Conservation (phyloP, 1,139 yeast genomes). For the Hyphopichia burtonii region DNA sequence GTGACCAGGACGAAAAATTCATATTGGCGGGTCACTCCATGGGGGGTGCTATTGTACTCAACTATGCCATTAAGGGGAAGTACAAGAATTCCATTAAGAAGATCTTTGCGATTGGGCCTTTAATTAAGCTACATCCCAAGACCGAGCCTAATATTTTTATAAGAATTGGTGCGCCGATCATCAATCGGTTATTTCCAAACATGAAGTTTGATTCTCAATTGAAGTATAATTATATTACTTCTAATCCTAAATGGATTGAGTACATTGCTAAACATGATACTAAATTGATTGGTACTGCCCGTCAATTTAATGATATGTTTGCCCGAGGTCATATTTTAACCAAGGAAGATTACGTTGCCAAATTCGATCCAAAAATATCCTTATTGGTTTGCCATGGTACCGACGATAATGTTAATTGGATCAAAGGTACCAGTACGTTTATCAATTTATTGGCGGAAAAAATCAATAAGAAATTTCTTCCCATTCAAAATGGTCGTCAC, state of each 20-base stretch:
- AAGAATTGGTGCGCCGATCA: slow-evolving; percentile 43
- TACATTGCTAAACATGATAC: slow-evolving; percentile 40
- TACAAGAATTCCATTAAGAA: slow-evolving; percentile 53
- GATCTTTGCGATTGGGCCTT: slow-evolving; percentile 65
- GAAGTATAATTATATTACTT: slow-evolving; percentile 53
- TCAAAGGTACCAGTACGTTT: slow-evolving; percentile 52
- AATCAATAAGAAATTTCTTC: slow-evolving; percentile 26
- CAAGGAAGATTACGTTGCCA: slow-evolving; percentile 38
- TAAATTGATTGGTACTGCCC: slow-evolving; percentile 42
- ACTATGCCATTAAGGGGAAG: slow-evolving; percentile 71
- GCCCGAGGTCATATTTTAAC: slow-evolving; percentile 57
- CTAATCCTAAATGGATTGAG: slow-evolving; percentile 48
- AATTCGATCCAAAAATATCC: slow-evolving; percentile 44
- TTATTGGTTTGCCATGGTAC: slow-evolving; percentile 49
- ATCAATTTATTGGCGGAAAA: slow-evolving; percentile 30
- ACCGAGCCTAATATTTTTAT: slow-evolving; percentile 56
- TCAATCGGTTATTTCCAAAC: slow-evolving; percentile 53
- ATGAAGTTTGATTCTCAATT: slow-evolving; percentile 57
- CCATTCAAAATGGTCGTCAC: slow-evolving; percentile 41
- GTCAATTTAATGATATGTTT: slow-evolving; percentile 61
- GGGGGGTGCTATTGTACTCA: slow-evolving; percentile 87
- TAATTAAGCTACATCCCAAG: slow-evolving; percentile 56
- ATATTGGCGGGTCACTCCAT: slow-evolving; percentile 84
- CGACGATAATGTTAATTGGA: slow-evolving; percentile 51
- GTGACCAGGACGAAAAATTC: slow-evolving; percentile 38